Evolutionary conservation across 306 rosid species (phyloP).

Genomic region (Acacia confusa): DNA sequence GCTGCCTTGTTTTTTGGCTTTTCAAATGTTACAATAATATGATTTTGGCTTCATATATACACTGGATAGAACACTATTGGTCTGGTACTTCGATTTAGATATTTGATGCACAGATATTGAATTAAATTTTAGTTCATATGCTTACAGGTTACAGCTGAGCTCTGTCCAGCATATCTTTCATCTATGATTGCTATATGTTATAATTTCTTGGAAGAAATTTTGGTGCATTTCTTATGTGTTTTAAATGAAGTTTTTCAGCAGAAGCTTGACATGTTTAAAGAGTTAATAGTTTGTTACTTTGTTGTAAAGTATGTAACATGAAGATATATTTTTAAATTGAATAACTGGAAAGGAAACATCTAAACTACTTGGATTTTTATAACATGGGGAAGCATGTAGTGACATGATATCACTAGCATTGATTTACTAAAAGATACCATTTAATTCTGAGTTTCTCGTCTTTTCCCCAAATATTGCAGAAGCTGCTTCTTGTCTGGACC

Average conservation of each 20-base stretch:
- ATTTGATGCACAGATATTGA: background rate
- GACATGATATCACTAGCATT: constrained; percentile 10
- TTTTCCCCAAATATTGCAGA: constrained; percentile 43
- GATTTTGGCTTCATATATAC: background rate
- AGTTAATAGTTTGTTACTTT: background rate
- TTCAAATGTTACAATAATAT: constrained; percentile 8
- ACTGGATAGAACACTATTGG: background rate
- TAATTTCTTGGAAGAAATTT: background rate
- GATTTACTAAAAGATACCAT: background rate
- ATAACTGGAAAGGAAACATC: background rate
- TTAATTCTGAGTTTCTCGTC: background rate
- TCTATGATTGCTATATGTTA: constrained; percentile 18
- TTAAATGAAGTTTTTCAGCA: background rate
- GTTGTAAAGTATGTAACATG: background rate
- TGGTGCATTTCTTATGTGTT: background rate
- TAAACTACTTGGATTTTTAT: background rate
- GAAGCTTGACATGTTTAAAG: background rate
- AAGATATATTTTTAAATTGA: background rate
- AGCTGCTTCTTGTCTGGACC: constrained; percentile 76
- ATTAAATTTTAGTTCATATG: constrained; percentile 12
- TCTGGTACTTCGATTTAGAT: background rate
- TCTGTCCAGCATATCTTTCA: background rate
- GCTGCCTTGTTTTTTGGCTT: constrained; percentile 5
- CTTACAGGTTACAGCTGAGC: constrained; percentile 13
- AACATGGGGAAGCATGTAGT: background rate